These are phyloP conservation scores for Saccharata proteae DNA, from an alignment of 2,329 filamentous ascomycete species.

Conservation along the genomic window DNA sequence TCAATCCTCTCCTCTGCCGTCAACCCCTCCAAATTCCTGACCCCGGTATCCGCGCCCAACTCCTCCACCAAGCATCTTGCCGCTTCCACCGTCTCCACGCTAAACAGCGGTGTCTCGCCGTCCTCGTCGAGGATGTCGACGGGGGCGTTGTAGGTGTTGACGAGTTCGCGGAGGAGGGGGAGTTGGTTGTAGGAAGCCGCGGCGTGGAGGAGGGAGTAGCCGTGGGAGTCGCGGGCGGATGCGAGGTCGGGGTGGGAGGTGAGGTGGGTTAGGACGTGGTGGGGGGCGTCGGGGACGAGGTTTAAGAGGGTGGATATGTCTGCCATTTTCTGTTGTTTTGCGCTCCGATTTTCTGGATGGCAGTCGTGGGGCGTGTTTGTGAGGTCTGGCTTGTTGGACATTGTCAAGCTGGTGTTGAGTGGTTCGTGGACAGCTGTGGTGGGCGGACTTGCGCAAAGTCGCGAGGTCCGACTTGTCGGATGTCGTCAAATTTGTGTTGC, in stretches of 20 bases:
- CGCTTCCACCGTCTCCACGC: constrained; percentile 69
- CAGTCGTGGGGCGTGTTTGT: neutral
- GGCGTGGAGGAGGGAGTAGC: constrained; percentile 89
- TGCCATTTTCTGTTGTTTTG: constrained; percentile 13
- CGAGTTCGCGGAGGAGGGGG: constrained; percentile 62
- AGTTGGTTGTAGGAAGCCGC: constrained; percentile 86
- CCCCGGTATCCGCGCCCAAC: constrained; percentile 54
- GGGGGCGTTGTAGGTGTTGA: constrained; percentile 68
- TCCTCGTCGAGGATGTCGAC: constrained; percentile 81
- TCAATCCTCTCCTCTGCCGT: constrained; percentile 73
- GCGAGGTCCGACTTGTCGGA: too few relatives aligned
- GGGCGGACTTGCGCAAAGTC: too few relatives aligned
- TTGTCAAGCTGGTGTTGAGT: neutral
- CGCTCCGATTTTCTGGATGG: constrained; percentile 10
- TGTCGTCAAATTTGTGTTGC: too few relatives aligned
- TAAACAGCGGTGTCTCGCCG: constrained; percentile 86
- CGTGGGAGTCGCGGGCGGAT: constrained; percentile 69
- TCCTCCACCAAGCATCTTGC: constrained; percentile 75
- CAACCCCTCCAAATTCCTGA: constrained; percentile 60
- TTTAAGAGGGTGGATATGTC: constrained; percentile 34
- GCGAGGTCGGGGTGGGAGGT: constrained; percentile 64
- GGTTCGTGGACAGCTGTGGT: too few relatives aligned
- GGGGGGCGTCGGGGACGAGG: constrained; percentile 67
- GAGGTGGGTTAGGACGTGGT: constrained; percentile 62
- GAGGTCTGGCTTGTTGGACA: neutral